These are phyloP conservation scores for Erucastrum elatum DNA, from an alignment of 345 rosid genomes.

Conservation along the genomic window DNA sequence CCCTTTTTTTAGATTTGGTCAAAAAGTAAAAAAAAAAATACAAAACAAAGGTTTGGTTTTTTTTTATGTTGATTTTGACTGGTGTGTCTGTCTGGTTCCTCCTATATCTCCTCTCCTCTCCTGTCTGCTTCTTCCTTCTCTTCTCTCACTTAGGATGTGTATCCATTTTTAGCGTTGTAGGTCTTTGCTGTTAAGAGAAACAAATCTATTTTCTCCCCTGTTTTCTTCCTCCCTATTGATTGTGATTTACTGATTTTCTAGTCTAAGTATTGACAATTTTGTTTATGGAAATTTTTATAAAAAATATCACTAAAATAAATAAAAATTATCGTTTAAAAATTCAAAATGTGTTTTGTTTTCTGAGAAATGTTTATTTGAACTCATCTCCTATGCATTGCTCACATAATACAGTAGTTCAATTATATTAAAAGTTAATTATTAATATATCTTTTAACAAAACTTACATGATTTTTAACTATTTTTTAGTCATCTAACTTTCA, in stretches of 20 bases:
- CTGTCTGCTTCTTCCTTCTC: constrained; percentile 31
- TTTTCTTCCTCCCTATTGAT: neutral
- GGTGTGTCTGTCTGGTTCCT: constrained; percentile 5
- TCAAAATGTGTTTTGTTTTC: too few relatives aligned
- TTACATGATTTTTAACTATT: too few relatives aligned
- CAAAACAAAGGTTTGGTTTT: neutral
- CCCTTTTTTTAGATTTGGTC: neutral
- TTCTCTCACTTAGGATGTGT: constrained; percentile 5
- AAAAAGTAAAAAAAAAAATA: neutral
- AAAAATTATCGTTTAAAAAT: too few relatives aligned
- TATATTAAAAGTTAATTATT: too few relatives aligned
- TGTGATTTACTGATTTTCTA: neutral
- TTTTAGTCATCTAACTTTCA: too few relatives aligned
- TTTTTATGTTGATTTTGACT: neutral
- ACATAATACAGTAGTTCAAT: too few relatives aligned
- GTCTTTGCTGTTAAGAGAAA: neutral
- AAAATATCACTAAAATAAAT: too few relatives aligned
- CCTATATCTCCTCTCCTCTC: constrained; percentile 35
- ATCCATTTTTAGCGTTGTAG: constrained; percentile 19
- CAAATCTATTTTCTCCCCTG: neutral
- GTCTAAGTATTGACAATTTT: neutral
- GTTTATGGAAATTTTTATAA: too few relatives aligned
- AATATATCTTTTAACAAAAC: too few relatives aligned
- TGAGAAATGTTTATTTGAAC: too few relatives aligned
- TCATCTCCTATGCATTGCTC: too few relatives aligned